Evolutionary conservation across 306 rosid genomes (phyloP).

Genomic region (Abrus pulchellus): DNA sequence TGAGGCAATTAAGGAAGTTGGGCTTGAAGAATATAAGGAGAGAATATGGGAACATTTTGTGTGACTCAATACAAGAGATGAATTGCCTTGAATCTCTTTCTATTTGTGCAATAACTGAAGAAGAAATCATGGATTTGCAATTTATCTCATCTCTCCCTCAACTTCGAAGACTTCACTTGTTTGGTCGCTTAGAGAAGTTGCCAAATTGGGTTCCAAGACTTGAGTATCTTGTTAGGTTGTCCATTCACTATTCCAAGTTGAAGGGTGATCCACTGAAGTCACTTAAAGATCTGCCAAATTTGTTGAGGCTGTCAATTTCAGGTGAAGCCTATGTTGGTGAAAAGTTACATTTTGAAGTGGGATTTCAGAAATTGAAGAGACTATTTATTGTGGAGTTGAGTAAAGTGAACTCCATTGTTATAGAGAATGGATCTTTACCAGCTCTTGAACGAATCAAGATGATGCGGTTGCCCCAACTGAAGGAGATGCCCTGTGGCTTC

Average conservation of each 20-base stretch:
- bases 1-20: slow-evolving; percentile 43
- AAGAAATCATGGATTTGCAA: slow-evolving; percentile 23
- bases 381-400: rapidly evolving
- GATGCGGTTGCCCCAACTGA: rapidly evolving
- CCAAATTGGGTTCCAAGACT: not conserved
- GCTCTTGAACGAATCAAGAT: not conserved
- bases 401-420: not conserved
- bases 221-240: not conserved
- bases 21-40: slow-evolving; percentile 35
- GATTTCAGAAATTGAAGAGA: not conserved
- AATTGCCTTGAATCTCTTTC: slow-evolving; percentile 8
- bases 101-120: not conserved
- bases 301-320: not conserved
- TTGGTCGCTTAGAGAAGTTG: not conserved
- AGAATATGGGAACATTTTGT: slow-evolving; percentile 12
- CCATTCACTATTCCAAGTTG: not conserved
- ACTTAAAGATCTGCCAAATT: not conserved
- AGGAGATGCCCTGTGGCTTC: not conserved
- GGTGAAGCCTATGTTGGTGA: not conserved
- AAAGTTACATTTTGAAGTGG: not conserved
- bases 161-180: slow-evolving; percentile 3
- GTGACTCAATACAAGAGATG: slow-evolving; percentile 35
- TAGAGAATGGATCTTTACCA: not conserved
- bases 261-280: not conserved
- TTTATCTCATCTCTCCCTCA: not conserved